A percentile compares a stretch with the other conserved stretches of the same genome.
phyloP scores from a whole-genome alignment of 305 asterid species.

The Fraxinus floribunda region DNA sequence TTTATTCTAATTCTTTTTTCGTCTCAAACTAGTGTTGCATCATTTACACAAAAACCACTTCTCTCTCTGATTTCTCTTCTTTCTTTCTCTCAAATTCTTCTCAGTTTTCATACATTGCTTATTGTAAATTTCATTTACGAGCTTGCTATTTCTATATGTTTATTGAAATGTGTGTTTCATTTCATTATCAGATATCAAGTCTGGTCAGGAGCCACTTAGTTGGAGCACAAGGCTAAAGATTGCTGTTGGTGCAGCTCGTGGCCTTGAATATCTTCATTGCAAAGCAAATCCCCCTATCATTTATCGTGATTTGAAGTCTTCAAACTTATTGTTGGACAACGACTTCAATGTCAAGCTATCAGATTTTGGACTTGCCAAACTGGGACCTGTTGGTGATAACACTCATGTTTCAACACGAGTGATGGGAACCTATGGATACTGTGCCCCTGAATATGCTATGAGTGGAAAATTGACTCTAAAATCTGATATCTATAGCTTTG shows the following conservation, averaged over 20 bases:
- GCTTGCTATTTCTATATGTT: not conserved
- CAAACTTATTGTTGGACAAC: slow-evolving; percentile 68
- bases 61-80: not conserved
- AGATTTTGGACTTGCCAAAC: slow-evolving; percentile 87
- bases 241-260: slow-evolving; percentile 80
- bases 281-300: slow-evolving; percentile 83
- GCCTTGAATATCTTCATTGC: slow-evolving; percentile 78
- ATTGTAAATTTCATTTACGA: not conserved
- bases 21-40: not conserved
- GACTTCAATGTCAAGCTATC: slow-evolving; percentile 77
- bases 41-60: not conserved
- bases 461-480: slow-evolving; percentile 79
- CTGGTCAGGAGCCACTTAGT: slow-evolving; percentile 56
- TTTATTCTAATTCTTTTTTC: not conserved
- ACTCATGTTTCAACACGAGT: slow-evolving; percentile 90
- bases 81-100: no score
- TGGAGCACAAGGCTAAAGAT: slow-evolving; percentile 79
- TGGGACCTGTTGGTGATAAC: slow-evolving; percentile 86
- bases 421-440: slow-evolving; percentile 91
- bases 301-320: slow-evolving; percentile 83
- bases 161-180: not conserved
- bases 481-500: slow-evolving; percentile 87
- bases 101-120: not conserved
- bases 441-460: slow-evolving; percentile 91
- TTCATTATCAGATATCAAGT: slow-evolving; percentile 45